Base-by-base conservation (phyloP, 305 asterid genomes). In the Coffea humblotiana region DNA sequence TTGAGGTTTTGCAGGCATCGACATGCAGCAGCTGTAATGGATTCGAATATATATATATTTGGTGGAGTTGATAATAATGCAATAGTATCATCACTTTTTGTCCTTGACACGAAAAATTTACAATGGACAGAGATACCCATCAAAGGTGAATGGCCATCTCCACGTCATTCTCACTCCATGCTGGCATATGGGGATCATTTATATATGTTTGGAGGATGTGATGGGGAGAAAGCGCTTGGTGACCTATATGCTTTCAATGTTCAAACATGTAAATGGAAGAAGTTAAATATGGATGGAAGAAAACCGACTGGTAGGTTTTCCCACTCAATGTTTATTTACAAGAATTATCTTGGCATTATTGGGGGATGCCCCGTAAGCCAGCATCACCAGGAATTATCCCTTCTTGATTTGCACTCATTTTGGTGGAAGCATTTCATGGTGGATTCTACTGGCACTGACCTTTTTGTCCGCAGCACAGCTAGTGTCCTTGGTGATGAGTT, bases 151-250 rank as follows among this genome's bases (percentile, higher is more conserved):
- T 78, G 77, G 74, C 98, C 97, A 51, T 90, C 96, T 73, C 91
- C 98, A 74, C 94, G 97, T 66, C 99, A 96, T 87, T 96, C 99
- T 71, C 98, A 94, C 85, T 86, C 99, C 43, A 91, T 96, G 96
- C 86, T 74, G 64, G 86, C 97, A 73, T 80, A 83, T 72, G 90
- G 89, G 43, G 79, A 92, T 69, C 83, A 79, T 77, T 85, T 96
- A 81, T 96, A 88, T 81, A 47, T 93, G 71, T 93, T 94, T 84
- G 99, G 98, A 86, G 99, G 99, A 86, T 88, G 89, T 86, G 81
- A 90, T 81, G 97, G 98, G 58, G 98, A 91, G 85, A 94, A 86
- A 86, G 94, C 97, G 74, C 88, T 96, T 23, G 91, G 92, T 54
- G 97, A 91, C 85, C 91, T 96, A 37, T 83, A 88, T 83, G 82